These are phyloP conservation scores for Hypoxylon trugodes DNA, from an alignment of 495 filamentous ascomycete genomes.

Conservation along the genomic window DNA sequence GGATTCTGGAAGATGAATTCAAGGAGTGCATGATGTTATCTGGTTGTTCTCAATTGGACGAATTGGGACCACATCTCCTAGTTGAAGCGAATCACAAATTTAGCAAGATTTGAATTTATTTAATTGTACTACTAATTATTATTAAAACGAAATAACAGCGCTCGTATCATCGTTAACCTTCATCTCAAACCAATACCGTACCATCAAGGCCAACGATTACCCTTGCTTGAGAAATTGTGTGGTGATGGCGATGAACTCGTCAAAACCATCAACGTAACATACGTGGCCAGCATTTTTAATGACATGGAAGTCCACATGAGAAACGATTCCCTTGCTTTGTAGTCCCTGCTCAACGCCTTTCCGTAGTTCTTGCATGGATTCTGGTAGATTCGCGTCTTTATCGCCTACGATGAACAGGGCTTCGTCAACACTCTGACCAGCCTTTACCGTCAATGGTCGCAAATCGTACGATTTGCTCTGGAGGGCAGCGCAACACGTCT, in stretches of 20 bases:
- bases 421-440: slow-evolving; percentile 34
- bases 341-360: slow-evolving; percentile 33
- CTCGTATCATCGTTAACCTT: too few relatives aligned
- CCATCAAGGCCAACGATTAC: not conserved
- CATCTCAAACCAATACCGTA: not conserved
- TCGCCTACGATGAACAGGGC: slow-evolving; percentile 44
- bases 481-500: slow-evolving; percentile 46
- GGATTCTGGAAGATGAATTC: too few relatives aligned
- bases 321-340: slow-evolving; percentile 4
- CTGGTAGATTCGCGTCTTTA: slow-evolving; percentile 42
- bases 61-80: too few relatives aligned
- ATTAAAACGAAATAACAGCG: too few relatives aligned
- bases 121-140: too few relatives aligned
- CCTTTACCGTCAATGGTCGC: slow-evolving; percentile 15
- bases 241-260: slow-evolving; percentile 22
- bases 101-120: too few relatives aligned
- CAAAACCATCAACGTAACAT: slow-evolving; percentile 36
- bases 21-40: too few relatives aligned
- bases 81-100: too few relatives aligned
- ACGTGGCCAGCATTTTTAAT: slow-evolving; percentile 41
- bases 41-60: too few relatives aligned
- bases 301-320: slow-evolving; percentile 20
- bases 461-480: slow-evolving; percentile 41
- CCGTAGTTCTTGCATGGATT: slow-evolving; percentile 38
- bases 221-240: slow-evolving; percentile 6